Percentiles rank a stretch among this genome's conserved stretches.
These are phyloP conservation scores for Rutstroemia sydowiana DNA, from an alignment of 2,329 filamentous ascomycete species.

Conservation along the genomic window DNA sequence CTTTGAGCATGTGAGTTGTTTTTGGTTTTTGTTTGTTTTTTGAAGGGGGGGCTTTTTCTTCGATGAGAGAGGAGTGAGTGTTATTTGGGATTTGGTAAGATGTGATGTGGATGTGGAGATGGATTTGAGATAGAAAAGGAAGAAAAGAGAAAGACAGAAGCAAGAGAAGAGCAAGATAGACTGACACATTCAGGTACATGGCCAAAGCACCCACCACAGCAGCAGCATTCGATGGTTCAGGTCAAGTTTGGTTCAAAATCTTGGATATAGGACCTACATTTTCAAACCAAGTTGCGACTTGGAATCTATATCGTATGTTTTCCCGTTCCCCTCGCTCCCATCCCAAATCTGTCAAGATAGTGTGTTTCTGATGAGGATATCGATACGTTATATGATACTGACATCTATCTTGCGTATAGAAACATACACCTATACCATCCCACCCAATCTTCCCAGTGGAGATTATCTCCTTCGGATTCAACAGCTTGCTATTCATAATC, in stretches of 20 bases:
- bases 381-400: neutral
- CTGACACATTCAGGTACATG: conserved; percentile 17
- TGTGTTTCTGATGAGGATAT: neutral
- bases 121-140: neutral
- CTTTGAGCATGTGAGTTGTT: conserved; percentile 24
- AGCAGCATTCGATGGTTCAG: conserved; percentile 31
- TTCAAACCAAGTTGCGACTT: conserved; percentile 17
- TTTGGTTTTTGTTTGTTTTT: neutral
- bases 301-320: conserved; percentile 24
- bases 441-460: conserved; percentile 21
- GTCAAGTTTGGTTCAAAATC: conserved; percentile 33
- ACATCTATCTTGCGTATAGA: conserved; percentile 12
- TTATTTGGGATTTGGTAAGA: neutral
- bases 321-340: neutral
- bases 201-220: conserved; percentile 32
- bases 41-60: too few species aligned
- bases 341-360: neutral
- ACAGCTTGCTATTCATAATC: conserved; percentile 28
- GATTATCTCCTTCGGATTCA: conserved; percentile 28
- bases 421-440: conserved; percentile 26
- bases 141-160: neutral
- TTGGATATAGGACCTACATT: conserved; percentile 30
- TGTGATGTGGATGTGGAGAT: neutral
- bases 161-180: neutral
- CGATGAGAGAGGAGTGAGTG: too few species aligned